Evolutionary conservation across 805 yeast species (phyloP).

Genomic region (Yamadazyma insecticola): DNA sequence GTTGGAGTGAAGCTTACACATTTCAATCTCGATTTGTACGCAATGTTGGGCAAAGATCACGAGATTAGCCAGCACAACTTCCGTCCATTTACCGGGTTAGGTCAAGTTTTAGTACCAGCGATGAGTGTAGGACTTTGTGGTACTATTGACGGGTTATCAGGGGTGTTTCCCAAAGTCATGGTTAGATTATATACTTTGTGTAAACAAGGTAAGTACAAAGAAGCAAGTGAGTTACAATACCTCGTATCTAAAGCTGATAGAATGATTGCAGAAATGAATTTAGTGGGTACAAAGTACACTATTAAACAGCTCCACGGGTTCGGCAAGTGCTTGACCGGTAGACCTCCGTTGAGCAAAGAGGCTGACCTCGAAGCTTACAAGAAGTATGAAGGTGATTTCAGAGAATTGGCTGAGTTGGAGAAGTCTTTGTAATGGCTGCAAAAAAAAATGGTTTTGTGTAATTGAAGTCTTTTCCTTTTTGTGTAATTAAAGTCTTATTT

Average conservation of each 20-base stretch:
- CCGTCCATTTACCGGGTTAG: slow-evolving; percentile 21
- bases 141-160: slow-evolving; percentile 22
- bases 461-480: too few relatives aligned
- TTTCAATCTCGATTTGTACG: slow-evolving; percentile 17
- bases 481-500: too few relatives aligned
- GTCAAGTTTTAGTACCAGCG: slow-evolving; percentile 21
- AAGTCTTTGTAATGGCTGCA: slow-evolving; percentile 9
- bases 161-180: slow-evolving; percentile 19
- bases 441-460: too few relatives aligned
- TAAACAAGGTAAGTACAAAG: slow-evolving; percentile 11
- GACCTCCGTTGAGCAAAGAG: slow-evolving; percentile 24
- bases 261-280: slow-evolving; percentile 24
- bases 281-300: slow-evolving; percentile 26
- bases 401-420: slow-evolving; percentile 11
- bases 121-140: slow-evolving; percentile 18
- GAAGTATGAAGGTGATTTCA: slow-evolving; percentile 12
- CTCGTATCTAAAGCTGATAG: slow-evolving; percentile 18
- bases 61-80: slow-evolving; percentile 13
- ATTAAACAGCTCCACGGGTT: slow-evolving; percentile 15
- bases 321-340: slow-evolving; percentile 21
- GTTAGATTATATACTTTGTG: slow-evolving; percentile 12
- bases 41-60: slow-evolving; percentile 14
- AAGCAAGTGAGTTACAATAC: slow-evolving; percentile 18
- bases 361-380: slow-evolving; percentile 7
- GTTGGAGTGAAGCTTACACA: slow-evolving; percentile 30